Percentiles rank a stretch among this genome's conserved stretches.
Evolutionary conservation across 2,329 filamentous ascomycete genomes (phyloP).

Genomic region (Colletotrichum limetticola): DNA sequence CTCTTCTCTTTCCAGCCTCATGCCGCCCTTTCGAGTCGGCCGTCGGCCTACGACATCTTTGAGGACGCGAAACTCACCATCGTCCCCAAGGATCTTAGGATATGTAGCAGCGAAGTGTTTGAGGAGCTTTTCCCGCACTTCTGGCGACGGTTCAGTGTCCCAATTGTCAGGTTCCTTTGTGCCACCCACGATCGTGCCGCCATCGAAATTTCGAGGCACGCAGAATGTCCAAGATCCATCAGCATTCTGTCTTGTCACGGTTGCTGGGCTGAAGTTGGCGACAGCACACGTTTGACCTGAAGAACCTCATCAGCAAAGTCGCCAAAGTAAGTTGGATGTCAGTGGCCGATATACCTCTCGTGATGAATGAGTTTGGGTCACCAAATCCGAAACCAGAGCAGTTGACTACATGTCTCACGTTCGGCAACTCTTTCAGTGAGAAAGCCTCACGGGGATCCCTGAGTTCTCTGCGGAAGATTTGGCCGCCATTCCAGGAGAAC

Average conservation of each 20-base stretch:
- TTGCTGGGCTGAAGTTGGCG: conserved; percentile 49
- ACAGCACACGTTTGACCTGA: conserved; percentile 59
- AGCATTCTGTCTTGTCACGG: conserved; percentile 69
- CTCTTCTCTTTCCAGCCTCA: conserved; percentile 64
- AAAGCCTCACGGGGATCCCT: conserved; percentile 52
- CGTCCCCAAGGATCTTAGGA: conserved; percentile 43
- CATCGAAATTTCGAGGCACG: conserved; percentile 69
- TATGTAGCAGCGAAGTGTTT: conserved; percentile 48
- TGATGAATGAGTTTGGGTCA: conserved; percentile 54
- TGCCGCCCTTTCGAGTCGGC: conserved; percentile 56
- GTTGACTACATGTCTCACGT: conserved; percentile 53
- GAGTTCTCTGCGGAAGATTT: conserved; percentile 47
- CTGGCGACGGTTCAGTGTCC: conserved; percentile 58
- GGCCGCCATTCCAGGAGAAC: conserved; percentile 51
- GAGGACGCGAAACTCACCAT: conserved; percentile 46
- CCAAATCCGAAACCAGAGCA: conserved; percentile 58
- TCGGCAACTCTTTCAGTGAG: conserved; percentile 40
- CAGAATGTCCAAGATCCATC: conserved; percentile 73
- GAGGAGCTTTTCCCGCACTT: conserved; percentile 60
- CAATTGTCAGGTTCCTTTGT: conserved; percentile 71
- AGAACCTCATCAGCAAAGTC: not conserved
- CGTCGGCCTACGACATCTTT: conserved; percentile 58
- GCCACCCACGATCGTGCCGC: conserved; percentile 74
- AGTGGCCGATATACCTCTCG: conserved; percentile 47
- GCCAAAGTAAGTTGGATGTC: not conserved